Conservation (phyloP, 2,329 filamentous ascomycete species). For the Orbilia brochopaga region DNA sequence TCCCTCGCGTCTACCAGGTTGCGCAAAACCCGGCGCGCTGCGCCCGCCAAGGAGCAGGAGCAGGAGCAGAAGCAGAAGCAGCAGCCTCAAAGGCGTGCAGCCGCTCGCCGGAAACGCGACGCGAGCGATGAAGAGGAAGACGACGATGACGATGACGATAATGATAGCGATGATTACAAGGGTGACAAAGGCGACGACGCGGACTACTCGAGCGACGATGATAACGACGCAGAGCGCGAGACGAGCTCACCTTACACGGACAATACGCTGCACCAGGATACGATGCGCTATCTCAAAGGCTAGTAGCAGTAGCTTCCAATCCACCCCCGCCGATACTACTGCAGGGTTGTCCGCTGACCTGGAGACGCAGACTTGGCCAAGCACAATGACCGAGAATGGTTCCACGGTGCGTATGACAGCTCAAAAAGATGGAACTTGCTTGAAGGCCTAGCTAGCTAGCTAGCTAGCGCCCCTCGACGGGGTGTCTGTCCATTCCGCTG, state of each 20-base stretch:
- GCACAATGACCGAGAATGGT: conserved; percentile 67
- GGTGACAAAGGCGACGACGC: neutral
- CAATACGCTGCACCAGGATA: conserved; percentile 65
- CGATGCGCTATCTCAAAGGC: conserved; percentile 63
- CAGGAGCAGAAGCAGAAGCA: neutral
- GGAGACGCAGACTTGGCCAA: conserved; percentile 62
- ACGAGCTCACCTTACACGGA: conserved; percentile 62
- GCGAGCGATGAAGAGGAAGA: conserved; percentile 16
- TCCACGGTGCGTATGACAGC: conserved; percentile 63
- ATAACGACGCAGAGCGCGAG: neutral
- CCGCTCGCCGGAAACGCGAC: neutral
- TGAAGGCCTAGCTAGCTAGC: too few species aligned
- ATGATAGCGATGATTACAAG: conserved; percentile 16
- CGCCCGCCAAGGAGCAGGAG: neutral
- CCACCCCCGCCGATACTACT: neutral
- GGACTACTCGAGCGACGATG: neutral
- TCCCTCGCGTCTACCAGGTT: conserved; percentile 9
- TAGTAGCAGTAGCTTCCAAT: neutral
- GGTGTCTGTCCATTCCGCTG: neutral
- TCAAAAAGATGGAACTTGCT: conserved; percentile 48
- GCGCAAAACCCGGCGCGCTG: neutral
- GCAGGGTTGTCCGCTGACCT: conserved; percentile 7
- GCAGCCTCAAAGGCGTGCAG: neutral
- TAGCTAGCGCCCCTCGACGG: too few species aligned
- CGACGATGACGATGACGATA: conserved; percentile 27